Evolutionary conservation across 495 filamentous ascomycete genomes (phyloP).

Genomic region (Cercophora sp.): DNA sequence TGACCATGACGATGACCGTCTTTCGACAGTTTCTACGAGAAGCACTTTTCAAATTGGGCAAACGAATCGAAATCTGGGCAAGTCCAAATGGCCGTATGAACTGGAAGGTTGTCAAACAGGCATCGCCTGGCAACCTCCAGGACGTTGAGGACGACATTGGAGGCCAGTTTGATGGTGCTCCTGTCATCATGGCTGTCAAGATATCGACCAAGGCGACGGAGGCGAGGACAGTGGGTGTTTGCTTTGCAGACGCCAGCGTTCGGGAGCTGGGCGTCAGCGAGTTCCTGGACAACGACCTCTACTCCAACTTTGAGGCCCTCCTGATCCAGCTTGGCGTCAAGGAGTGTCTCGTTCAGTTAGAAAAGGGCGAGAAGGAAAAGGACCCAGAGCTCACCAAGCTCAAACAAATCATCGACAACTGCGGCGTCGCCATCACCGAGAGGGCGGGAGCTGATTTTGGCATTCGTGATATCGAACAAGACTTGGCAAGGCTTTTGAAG

Average conservation of each 20-base stretch:
- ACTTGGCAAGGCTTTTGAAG: constrained; percentile 78
- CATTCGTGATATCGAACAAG: constrained; percentile 92
- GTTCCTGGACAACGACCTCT: constrained; percentile 96
- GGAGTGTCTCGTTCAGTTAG: constrained; percentile 80
- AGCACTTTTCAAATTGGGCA: constrained; percentile 84
- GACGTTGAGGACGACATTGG: constrained; percentile 97
- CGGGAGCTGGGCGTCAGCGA: constrained; percentile 95
- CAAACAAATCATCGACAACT: constrained; percentile 80
- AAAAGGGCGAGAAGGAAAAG: constrained; percentile 64
- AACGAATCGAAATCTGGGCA: constrained; percentile 86
- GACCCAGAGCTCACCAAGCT: constrained; percentile 90
- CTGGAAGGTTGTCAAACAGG: constrained; percentile 89
- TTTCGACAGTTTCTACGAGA: constrained; percentile 95
- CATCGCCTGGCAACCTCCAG: constrained; percentile 92
- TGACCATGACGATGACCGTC: constrained; percentile 88
- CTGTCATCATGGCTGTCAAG: constrained; percentile 92
- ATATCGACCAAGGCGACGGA: constrained; percentile 82
- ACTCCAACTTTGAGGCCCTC: constrained; percentile 95
- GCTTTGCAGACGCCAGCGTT: constrained; percentile 97
- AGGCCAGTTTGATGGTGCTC: constrained; percentile 78
- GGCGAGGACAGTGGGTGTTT: constrained; percentile 84
- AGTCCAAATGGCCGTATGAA: constrained; percentile 68
- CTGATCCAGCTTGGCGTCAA: constrained; percentile 95
- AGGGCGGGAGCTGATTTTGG: constrained; percentile 73
- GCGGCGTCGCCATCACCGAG: constrained; percentile 84